Evolutionary conservation across 805 yeast genomes (phyloP), one percentile per base, ranked within the genome.

Genomic region (Saturnispora silvae): DNA sequence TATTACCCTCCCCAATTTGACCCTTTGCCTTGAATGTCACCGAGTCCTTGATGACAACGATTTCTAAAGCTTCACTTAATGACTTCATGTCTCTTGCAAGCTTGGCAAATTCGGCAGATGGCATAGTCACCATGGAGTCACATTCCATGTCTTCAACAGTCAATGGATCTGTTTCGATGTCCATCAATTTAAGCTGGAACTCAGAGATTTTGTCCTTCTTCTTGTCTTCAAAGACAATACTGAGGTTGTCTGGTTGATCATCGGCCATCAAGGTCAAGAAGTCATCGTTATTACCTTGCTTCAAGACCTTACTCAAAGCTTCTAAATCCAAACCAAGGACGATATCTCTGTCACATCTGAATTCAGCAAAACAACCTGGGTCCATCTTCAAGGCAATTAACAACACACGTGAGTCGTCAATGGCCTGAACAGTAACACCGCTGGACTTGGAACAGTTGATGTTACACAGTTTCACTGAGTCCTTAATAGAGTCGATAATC

Each of bases 341-440:
- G 50, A 87, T 69, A 48, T 83, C 85, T 56, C 92, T 78, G 64
- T 92, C 98, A 64, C 97, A 87, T 70, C 98, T 80, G 68, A 82
- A 92, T 49, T 81, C 89, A 43, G 75, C 70, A 66, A 92, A 92
- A 10, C 95, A 87, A 43, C 82, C 87, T 45, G 78, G 75, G 41
- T 94, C 95, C 48, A 92, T 80, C 50, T 83, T 74, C 45, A 92
- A 67, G 16, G 95, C 81, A 28, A 89, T 95, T 46, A 92, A 71
- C 45, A 87, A 72, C 41, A 92, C 96, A 69, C 96, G 84, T 20
- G 98, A 86, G 57, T 86, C 94, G 63, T 92, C 98, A 49, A 92
- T 92, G 20, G 98, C 97, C 67, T 92, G 97, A 17, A 94, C 89
- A 9, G 94, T 81, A 53, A 92, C 80, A 48, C 98, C 98, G 17